These are phyloP conservation scores for Gyrodon lividus DNA, from an alignment of 768 basidiomycete genomes.

Conservation along the genomic window DNA sequence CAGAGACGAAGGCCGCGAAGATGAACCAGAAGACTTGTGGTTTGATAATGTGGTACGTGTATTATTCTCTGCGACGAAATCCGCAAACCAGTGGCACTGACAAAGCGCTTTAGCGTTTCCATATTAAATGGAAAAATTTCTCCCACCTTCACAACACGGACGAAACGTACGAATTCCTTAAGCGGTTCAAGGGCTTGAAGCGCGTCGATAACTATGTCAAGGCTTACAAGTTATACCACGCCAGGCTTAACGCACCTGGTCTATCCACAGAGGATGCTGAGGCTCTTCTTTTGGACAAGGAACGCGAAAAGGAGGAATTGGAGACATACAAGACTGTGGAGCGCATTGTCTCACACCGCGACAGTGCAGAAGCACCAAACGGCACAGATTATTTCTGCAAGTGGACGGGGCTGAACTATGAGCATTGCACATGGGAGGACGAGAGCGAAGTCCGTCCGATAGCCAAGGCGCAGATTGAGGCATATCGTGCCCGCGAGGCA, in stretches of 20 bases:
- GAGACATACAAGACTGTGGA: slow-evolving; percentile 92
- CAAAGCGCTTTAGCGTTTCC: slow-evolving; percentile 69
- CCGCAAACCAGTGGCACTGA: slow-evolving; percentile 4
- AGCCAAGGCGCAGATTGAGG: slow-evolving; percentile 75
- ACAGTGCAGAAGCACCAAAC: slow-evolving; percentile 45
- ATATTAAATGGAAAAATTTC: slow-evolving; percentile 99
- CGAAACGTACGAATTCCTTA: slow-evolving; percentile 94
- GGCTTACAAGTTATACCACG: slow-evolving; percentile 72
- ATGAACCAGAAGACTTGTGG: slow-evolving; percentile 80
- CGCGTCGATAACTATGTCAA: slow-evolving; percentile 99
- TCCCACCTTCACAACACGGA: slow-evolving; percentile 99
- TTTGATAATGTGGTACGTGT: slow-evolving; percentile 77
- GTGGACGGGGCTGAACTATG: slow-evolving; percentile 92
- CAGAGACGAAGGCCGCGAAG: slow-evolving; percentile 78
- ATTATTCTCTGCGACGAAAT: background rate
- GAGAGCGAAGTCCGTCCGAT: slow-evolving; percentile 76
- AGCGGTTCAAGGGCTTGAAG: slow-evolving; percentile 92
- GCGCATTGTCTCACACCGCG: slow-evolving; percentile 79
- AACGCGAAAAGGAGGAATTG: slow-evolving; percentile 86
- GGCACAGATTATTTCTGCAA: slow-evolving; percentile 92
- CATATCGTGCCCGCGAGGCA: slow-evolving; percentile 72
- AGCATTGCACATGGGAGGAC: slow-evolving; percentile 94
- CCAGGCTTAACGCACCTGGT: slow-evolving; percentile 59
- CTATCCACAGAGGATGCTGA: slow-evolving; percentile 87
- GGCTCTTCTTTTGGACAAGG: slow-evolving; percentile 83